Evolutionary conservation across 2,329 filamentous ascomycete genomes (phyloP).

Genomic region (Kalaharituber pfeilii): DNA sequence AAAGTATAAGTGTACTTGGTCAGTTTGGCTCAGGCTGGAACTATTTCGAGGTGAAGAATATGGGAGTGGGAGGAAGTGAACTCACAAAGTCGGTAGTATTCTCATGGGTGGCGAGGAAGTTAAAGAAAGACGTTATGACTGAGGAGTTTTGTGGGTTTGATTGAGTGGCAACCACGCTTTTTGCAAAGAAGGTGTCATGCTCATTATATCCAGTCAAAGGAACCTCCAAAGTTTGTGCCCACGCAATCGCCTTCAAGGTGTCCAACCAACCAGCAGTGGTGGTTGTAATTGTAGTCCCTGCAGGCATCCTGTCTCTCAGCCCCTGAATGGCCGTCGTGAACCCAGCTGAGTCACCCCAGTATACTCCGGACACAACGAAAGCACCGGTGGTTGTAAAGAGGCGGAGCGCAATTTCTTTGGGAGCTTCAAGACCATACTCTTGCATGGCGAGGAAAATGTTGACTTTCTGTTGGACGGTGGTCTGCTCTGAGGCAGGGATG

Average conservation of each 20-base stretch:
- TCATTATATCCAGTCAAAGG: constrained; percentile 14
- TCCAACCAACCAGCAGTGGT: background rate
- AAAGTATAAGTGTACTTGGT: background rate
- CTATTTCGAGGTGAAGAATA: too few relatives aligned
- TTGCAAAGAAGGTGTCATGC: background rate
- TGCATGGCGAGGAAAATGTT: background rate
- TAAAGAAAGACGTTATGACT: background rate
- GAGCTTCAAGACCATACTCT: background rate
- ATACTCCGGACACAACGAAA: constrained; percentile 25
- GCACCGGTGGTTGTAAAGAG: constrained; percentile 5
- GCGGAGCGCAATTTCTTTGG: background rate
- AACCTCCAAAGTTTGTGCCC: background rate
- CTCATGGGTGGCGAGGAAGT: background rate
- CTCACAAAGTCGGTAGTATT: background rate
- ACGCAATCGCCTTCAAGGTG: background rate
- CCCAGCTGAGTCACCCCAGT: constrained; percentile 20
- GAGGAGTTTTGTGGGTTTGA: background rate
- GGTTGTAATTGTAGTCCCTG: constrained; percentile 10
- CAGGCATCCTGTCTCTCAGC: constrained; percentile 21
- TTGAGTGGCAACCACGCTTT: background rate
- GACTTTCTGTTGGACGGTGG: background rate
- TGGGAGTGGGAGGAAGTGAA: too few relatives aligned
- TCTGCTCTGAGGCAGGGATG: background rate
- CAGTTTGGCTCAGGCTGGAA: too few relatives aligned
- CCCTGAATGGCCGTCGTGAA: constrained; percentile 23